phyloP scores from a whole-genome alignment of 345 rosid species.

The Geranium rotundifolium region DNA sequence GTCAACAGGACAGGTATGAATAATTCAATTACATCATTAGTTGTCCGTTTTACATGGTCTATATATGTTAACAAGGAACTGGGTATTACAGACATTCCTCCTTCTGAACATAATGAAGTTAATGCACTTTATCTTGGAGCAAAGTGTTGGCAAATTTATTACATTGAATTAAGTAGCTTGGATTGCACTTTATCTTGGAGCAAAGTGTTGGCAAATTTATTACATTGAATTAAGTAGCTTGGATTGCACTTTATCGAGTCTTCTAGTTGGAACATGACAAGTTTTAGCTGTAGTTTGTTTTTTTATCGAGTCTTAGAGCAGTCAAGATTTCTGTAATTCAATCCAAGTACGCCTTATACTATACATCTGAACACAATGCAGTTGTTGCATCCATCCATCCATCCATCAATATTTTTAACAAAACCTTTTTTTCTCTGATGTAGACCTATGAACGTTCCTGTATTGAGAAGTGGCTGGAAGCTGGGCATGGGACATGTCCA shows the following conservation, averaged over 20 bases:
- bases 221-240: background rate
- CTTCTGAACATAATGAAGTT: background rate
- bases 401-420: slow-evolving; percentile 3
- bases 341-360: background rate
- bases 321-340: too few relatives aligned
- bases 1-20: slow-evolving; percentile 84
- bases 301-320: too few relatives aligned
- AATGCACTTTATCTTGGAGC: background rate
- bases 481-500: slow-evolving; percentile 83
- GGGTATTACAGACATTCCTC: background rate
- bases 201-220: background rate
- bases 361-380: background rate
- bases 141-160: background rate
- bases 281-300: background rate
- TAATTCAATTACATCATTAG: background rate
- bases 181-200: background rate
- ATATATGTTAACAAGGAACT: background rate
- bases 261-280: background rate
- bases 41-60: background rate
- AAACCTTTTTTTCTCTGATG: slow-evolving; percentile 14
- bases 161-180: too few relatives aligned
- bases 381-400: slow-evolving; percentile 3
- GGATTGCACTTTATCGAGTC: background rate
- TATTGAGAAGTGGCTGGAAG: slow-evolving; percentile 94
- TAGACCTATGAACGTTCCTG: slow-evolving; percentile 90